Evolutionary conservation across 2,329 filamentous ascomycete species (phyloP), one percentile per base, ranked within the genome.

Genomic region (Leptographium lundbergii): DNA sequence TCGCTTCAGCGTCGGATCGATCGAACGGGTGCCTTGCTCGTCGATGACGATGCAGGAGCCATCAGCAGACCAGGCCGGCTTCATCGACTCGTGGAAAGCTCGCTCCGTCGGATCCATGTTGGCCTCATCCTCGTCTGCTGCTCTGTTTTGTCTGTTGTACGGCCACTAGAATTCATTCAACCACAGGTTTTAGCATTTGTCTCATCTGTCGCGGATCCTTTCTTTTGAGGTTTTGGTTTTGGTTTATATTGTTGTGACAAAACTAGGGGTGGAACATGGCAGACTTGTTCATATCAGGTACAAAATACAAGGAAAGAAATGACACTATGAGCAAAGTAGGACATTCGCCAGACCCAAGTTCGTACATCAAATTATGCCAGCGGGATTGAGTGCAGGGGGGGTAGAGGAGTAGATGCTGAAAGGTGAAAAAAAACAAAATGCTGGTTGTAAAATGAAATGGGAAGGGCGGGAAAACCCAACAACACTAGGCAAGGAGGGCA

Each of bases 111-210:
- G 77, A 65, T 79, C 78, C 76, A 91, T 78, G 59, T 85, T 73
- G 60, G 73, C 77, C 64, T 81, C 76, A 66, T 87, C 81, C 63
- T 81, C 77, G 64, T 81, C 75, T 66, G 83, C 80, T 47, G 81
- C 82, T 68, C 91, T 90, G 63, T 85, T 76, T 73, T 85, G 84
- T 75, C 90, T 89, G 71, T 88, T 81, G 75, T 94, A 94, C 57
- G 90, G 90, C 83, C 87, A 95, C 90, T 95, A 83, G 68, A 73
- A 66, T 65, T 67, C 68, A 72, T 71, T 82, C 77, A 80, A 76
- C 70, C 73, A 72, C 66, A 68, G 62, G 68, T 66, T 60, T 62
- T 59, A 22, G 42, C 39, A 29, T 25, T 19, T 7, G 69, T 67
- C 67, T 66, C 66, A 6, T 34, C 54, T 48, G 34, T 48, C 19